Conservation (phyloP, 73 alveolate genomes). For the Tetrahymena malaccensis region DNA sequence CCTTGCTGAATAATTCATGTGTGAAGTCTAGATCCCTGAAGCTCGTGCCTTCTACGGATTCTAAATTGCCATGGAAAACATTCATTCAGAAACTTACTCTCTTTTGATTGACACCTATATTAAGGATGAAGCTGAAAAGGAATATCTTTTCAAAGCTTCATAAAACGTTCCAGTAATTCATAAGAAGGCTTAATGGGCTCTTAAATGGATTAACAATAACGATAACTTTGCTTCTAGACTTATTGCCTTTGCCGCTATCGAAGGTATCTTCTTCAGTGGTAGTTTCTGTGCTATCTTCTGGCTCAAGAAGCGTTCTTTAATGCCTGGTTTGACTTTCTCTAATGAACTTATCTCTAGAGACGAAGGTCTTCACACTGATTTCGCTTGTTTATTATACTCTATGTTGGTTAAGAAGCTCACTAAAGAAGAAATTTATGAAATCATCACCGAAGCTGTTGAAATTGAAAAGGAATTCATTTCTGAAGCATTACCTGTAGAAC, state of each 20-base stretch:
- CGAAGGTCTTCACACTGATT: constrained; percentile 96
- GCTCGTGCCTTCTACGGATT: constrained; percentile 96
- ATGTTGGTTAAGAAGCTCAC: constrained; percentile 69
- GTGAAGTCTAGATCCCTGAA: constrained; percentile 88
- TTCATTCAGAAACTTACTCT: constrained; percentile 92
- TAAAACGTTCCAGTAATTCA: constrained; percentile 69
- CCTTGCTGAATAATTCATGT: constrained; percentile 70
- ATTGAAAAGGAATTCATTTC: constrained; percentile 84
- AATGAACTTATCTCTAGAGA: constrained; percentile 83
- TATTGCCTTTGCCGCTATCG: constrained; percentile 94
- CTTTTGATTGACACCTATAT: constrained; percentile 82
- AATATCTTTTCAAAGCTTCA: constrained; percentile 75
- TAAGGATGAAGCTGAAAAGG: constrained; percentile 66
- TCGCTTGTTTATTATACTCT: constrained; percentile 88
- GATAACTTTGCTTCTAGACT: constrained; percentile 83
- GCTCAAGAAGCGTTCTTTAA: constrained; percentile 90
- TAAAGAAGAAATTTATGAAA: constrained; percentile 65
- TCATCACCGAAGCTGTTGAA: constrained; percentile 80
- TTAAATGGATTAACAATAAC: constrained; percentile 75
- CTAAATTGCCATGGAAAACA: constrained; percentile 95
- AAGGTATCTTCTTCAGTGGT: constrained; percentile 91
- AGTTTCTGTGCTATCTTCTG: constrained; percentile 88
- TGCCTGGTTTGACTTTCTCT: constrained; percentile 97
- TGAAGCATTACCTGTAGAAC: constrained; percentile 72
- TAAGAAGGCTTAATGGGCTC: constrained; percentile 95